phyloP scores from a whole-genome alignment of 805 yeast species.

The Yarrowia sp. region DNA sequence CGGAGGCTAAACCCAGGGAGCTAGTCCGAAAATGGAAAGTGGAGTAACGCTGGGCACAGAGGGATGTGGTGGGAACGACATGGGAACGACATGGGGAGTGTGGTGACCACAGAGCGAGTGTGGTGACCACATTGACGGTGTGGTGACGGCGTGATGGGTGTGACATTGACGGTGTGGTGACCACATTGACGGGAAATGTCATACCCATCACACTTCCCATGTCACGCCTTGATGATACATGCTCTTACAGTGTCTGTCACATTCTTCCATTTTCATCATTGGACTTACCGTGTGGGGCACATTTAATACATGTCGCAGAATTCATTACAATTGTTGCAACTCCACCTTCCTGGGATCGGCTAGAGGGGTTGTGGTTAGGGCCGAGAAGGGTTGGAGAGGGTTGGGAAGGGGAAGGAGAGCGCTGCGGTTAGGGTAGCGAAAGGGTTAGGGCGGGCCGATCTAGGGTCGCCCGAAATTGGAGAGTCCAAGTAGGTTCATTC shows the following conservation, averaged over 20 bases:
- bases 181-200: not conserved
- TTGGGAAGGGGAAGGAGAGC: not conserved
- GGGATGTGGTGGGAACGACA: not conserved
- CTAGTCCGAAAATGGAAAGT: too few species aligned
- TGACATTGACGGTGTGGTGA: too few species aligned
- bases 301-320: conserved; percentile 7
- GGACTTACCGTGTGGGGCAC: conserved; percentile 19
- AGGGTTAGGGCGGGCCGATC: too few species aligned
- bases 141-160: not conserved
- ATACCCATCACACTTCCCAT: not conserved
- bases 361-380: conserved; percentile 23
- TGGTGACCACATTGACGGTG: not conserved
- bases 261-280: not conserved
- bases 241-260: too few species aligned
- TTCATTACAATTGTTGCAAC: conserved; percentile 17
- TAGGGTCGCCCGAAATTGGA: too few species aligned
- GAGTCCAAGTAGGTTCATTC: too few species aligned
- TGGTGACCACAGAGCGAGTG: too few species aligned
- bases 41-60: too few species aligned
- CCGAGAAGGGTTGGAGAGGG: not conserved
- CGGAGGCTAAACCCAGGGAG: not conserved
- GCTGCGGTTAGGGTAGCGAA: too few species aligned
- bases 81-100: not conserved
- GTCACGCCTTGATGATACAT: not conserved
- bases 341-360: conserved; percentile 24